phyloP scores from a whole-genome alignment of 192 early-diverging fungal species.

The Coemansia sp. region DNA sequence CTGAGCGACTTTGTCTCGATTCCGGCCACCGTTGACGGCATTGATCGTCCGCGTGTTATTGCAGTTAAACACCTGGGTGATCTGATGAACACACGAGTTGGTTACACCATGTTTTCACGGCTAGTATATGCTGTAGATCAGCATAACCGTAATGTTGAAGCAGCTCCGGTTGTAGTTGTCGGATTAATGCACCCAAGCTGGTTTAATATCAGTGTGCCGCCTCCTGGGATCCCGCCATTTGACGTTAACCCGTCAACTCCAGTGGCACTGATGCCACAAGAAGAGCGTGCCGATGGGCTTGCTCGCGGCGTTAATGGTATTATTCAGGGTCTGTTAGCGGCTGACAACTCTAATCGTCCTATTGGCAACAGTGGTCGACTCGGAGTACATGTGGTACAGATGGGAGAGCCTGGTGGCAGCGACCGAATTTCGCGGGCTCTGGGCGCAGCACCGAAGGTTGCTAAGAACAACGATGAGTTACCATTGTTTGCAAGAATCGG shows the following conservation, averaged over 20 bases:
- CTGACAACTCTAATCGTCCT: constrained; percentile 8
- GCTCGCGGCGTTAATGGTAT: constrained; percentile 18
- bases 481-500: constrained; percentile 47
- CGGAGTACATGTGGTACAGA: constrained; percentile 31
- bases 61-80: constrained; percentile 50
- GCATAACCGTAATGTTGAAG: constrained; percentile 15
- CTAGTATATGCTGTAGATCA: constrained; percentile 15
- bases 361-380: constrained; percentile 9
- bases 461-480: constrained; percentile 14
- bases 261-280: constrained; percentile 30
- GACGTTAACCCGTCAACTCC: constrained; percentile 46
- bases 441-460: background rate
- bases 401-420: constrained; percentile 11
- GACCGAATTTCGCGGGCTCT: constrained; percentile 11
- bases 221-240: constrained; percentile 48
- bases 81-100: constrained; percentile 47
- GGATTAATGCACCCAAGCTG: constrained; percentile 50
- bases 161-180: constrained; percentile 21
- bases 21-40: constrained; percentile 5
- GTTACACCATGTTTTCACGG: constrained; percentile 47
- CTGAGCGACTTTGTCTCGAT: constrained; percentile 27
- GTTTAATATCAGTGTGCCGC: constrained; percentile 40
- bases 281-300: constrained; percentile 11
- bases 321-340: constrained; percentile 20
- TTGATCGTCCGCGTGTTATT: constrained; percentile 28